Conservation (phyloP, 2,329 filamentous ascomycete genomes). For the Aspergillus carbonarius region DNA sequence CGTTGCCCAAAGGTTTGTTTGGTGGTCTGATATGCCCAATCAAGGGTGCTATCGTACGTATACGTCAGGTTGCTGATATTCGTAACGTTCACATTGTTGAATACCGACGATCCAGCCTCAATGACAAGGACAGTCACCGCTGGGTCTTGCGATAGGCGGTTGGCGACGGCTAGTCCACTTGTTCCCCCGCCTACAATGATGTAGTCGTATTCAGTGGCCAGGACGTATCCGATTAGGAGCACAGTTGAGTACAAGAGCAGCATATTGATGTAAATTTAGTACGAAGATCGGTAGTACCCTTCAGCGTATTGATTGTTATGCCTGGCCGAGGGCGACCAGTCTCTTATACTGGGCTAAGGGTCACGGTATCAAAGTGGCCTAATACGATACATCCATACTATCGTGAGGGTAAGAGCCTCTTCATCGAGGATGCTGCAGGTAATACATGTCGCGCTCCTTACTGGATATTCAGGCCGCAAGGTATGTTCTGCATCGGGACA, state of each 20-base stretch:
- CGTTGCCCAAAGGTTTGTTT: conserved; percentile 39
- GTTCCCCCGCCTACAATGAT: conserved; percentile 33
- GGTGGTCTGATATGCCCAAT: conserved; percentile 44
- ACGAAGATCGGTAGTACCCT: too few relatives aligned
- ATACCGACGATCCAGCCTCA: conserved; percentile 33
- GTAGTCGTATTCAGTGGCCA: neutral
- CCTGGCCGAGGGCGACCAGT: too few relatives aligned
- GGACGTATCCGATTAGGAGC: neutral
- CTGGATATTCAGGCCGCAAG: neutral
- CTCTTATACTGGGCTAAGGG: too few relatives aligned
- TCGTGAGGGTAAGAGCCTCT: too few relatives aligned
- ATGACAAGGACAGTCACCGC: conserved; percentile 28
- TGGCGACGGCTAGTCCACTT: conserved; percentile 35
- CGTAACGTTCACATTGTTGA: conserved; percentile 31
- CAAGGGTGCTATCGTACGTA: conserved; percentile 37
- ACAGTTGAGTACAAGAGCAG: neutral
- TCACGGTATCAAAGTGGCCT: neutral
- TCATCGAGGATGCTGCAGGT: too few relatives aligned
- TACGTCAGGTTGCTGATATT: conserved; percentile 23
- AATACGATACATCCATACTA: neutral
- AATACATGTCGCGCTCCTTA: neutral
- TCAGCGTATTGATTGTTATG: too few relatives aligned
- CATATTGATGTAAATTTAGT: neutral
- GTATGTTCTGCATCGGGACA: neutral
- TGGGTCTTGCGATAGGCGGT: conserved; percentile 29